These are phyloP conservation scores for Corymbia maculata DNA, from an alignment of 345 rosid genomes.

Conservation along the genomic window DNA sequence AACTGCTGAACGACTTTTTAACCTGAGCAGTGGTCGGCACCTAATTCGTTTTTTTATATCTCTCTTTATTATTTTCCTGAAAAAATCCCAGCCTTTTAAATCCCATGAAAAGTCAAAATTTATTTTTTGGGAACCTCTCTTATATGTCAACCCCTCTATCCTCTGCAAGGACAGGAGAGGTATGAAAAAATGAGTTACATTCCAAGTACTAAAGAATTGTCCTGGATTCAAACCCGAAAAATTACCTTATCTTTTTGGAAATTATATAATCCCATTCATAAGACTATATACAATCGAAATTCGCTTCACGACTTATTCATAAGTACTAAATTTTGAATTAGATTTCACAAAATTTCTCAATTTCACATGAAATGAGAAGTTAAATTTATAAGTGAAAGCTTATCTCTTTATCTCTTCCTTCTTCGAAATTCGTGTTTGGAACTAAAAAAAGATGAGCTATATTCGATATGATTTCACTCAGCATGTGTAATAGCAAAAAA, in stretches of 20 bases:
- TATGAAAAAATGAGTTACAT: background rate
- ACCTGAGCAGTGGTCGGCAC: background rate
- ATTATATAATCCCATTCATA: background rate
- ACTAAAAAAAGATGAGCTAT: background rate
- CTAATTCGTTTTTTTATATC: background rate
- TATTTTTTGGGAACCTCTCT: background rate
- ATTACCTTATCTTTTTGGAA: background rate
- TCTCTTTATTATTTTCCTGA: background rate
- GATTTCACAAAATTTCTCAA: background rate
- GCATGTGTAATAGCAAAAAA: fast-evolving
- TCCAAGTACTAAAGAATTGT: background rate
- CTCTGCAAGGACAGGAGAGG: background rate
- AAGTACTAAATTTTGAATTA: background rate
- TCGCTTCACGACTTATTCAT: background rate
- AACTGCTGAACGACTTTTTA: background rate
- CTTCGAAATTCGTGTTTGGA: background rate
- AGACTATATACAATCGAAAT: background rate
- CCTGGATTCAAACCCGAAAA: fast-evolving
- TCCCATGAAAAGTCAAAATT: background rate
- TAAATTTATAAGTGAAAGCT: background rate
- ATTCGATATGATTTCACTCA: background rate
- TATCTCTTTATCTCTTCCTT: background rate
- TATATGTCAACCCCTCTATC: background rate
- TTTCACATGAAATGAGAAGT: background rate
- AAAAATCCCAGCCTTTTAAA: background rate